These are phyloP conservation scores for Lippia alba DNA, from an alignment of 305 asterid species.

Conservation along the genomic window DNA sequence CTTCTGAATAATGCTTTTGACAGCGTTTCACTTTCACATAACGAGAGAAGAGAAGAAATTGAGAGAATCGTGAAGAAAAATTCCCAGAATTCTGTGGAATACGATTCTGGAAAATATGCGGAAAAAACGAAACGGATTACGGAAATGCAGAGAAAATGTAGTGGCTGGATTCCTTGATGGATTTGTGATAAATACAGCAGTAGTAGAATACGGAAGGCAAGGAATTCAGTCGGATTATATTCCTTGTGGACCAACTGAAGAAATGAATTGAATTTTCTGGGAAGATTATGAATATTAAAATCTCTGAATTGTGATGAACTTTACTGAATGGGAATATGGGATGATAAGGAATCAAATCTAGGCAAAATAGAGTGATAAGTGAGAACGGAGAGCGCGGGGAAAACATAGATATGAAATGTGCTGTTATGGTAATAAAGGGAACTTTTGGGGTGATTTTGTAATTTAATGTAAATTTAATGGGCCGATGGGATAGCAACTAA, in stretches of 20 bases:
- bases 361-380: neutral
- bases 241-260: conserved; percentile 25
- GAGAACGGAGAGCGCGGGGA: neutral
- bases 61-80: neutral
- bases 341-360: conserved; percentile 8
- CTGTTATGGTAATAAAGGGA: neutral
- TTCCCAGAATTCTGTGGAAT: neutral
- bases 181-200: conserved; percentile 4
- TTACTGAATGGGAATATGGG: neutral
- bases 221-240: neutral
- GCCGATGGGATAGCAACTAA: conserved; percentile 7
- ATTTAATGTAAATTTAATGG: conserved; percentile 17
- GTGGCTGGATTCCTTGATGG: neutral
- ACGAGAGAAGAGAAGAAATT: neutral
- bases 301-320: neutral
- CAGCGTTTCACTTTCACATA: conserved; percentile 4
- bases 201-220: conserved; percentile 11
- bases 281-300: neutral
- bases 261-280: conserved; percentile 25
- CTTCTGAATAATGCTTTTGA: no score
- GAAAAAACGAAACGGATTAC: conserved; percentile 5
- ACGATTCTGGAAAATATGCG: neutral
- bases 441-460: conserved; percentile 12
- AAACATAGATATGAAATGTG: neutral
- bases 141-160: conserved; percentile 27